Evolutionary conservation across 331 rosid genomes (phyloP), one percentile per base, ranked within the genome.

Genomic region (Saraca asoca): DNA sequence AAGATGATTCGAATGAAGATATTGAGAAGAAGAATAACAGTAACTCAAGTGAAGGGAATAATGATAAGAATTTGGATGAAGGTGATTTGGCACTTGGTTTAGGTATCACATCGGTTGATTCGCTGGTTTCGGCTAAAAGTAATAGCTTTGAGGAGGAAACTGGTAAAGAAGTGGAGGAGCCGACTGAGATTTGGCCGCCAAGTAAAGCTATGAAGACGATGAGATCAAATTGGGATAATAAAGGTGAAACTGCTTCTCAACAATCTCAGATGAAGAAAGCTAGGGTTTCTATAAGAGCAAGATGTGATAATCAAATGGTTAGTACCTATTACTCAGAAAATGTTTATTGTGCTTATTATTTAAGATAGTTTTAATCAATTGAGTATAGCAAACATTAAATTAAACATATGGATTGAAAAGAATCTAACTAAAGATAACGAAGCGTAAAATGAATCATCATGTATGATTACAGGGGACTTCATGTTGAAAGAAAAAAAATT

Each of bases 201-300:
- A 66, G 78, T 57, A 83, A 84, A 57, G 74, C 55, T 37, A 37
- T 62, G 17, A 86, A 76, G 74, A 66, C 82, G 2, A 58, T 31
- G 43, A 67, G 53, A 37, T 74, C 8, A 62, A 17, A 16, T 17
- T 66, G 49, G 12, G 87, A 72, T 55, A 55, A 39, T 41, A 73
- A 66, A 0, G 76, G 43, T 69, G 83, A 71, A 65, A 1, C 31
- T 24, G 70, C 37, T 66, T 58, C 80, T 38, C 85, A 68, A 29
- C 79, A 61, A 12, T 17, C 72, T 45, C 77, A 37, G 2, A 62
- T 66, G 61, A 88, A 88, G 88, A 83, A 85, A 66, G 24, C 87
- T 64, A 88, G 92, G 78, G 92, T 88, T 80, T 83, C 87, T 12
- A 78, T 88, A 17, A 73, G 92, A 82, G 88, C 82, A 5, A 82